Evolutionary conservation across 805 yeast genomes (phyloP).

Genomic region (Isabelozyma pseudorhagii): DNA sequence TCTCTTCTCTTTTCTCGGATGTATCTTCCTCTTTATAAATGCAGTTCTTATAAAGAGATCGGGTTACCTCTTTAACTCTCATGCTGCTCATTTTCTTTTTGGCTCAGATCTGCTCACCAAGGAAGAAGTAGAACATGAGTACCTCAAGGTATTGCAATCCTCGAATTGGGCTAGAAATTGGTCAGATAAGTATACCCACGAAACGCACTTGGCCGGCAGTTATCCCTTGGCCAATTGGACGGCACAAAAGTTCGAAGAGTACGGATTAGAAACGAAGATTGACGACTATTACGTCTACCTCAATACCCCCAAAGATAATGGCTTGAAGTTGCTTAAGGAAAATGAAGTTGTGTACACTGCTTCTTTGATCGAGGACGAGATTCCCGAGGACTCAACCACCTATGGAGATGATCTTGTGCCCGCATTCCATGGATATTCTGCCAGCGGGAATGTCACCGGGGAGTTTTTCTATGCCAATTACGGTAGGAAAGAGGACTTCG

Average conservation of each 20-base stretch:
- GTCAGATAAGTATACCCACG: constrained; percentile 38
- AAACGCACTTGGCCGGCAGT: constrained; percentile 46
- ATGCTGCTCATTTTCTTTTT: not conserved
- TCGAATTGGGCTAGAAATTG: constrained; percentile 40
- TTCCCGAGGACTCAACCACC: constrained; percentile 39
- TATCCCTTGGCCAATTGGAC: constrained; percentile 48
- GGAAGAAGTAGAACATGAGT: not conserved
- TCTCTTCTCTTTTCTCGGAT: not conserved
- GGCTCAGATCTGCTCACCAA: not conserved
- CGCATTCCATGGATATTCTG: constrained; percentile 63
- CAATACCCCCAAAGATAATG: constrained; percentile 48
- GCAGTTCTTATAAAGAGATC: not conserved
- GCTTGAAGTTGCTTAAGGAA: constrained; percentile 30
- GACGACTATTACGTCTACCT: constrained; percentile 59
- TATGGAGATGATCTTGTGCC: constrained; percentile 37
- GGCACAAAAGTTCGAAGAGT: constrained; percentile 43
- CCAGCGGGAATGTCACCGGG: constrained; percentile 57
- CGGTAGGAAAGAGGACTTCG: constrained; percentile 57
- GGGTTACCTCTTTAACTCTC: not conserved
- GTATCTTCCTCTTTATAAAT: not conserved
- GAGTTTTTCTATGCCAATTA: constrained; percentile 59
- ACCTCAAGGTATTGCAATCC: not conserved
- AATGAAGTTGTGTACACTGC: constrained; percentile 44
- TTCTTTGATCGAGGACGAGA: constrained; percentile 46
- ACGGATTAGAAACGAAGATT: constrained; percentile 47